phyloP scores from a whole-genome alignment of 208 protist genomes.

The Wallacemonas rigidus region DNA sequence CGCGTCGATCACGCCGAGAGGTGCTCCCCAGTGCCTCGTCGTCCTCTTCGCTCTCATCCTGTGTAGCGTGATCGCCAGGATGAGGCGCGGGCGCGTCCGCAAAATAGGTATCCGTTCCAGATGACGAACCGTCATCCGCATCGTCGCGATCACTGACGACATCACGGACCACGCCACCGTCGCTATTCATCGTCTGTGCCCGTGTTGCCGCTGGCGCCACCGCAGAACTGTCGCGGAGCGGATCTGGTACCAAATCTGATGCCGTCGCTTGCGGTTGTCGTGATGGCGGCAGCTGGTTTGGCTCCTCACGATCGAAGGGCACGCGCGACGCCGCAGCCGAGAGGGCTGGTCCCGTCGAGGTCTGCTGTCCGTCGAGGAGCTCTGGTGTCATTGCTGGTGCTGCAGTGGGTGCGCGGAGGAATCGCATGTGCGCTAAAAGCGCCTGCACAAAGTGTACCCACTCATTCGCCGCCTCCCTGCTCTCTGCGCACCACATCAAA shows the following conservation, averaged over 20 bases:
- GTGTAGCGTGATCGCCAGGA: background rate
- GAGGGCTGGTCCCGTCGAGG: too few relatives aligned
- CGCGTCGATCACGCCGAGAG: too few relatives aligned
- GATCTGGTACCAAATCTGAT: too few relatives aligned
- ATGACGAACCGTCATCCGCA: background rate
- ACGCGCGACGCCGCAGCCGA: too few relatives aligned
- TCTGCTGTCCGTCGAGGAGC: too few relatives aligned
- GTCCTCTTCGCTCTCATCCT: background rate
- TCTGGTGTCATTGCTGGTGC: background rate
- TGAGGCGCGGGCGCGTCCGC: background rate
- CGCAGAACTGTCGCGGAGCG: too few relatives aligned
- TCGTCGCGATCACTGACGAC: background rate
- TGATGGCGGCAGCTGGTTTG: too few relatives aligned
- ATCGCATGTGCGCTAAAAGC: slow-evolving; percentile 31
- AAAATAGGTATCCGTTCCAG: background rate
- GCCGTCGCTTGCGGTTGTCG: too few relatives aligned
- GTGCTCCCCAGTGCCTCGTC: background rate
- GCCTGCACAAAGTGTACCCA: slow-evolving; percentile 56
- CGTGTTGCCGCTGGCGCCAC: too few relatives aligned
- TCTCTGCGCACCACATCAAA: slow-evolving; percentile 59
- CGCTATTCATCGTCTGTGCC: too few relatives aligned
- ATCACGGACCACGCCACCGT: background rate
- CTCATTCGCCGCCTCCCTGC: slow-evolving; percentile 24
- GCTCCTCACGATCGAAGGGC: too few relatives aligned
- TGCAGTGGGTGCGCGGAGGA: background rate